phyloP scores from a whole-genome alignment of 1,284 basidiomycete species.

The Moesziomyces aphidis region DNA sequence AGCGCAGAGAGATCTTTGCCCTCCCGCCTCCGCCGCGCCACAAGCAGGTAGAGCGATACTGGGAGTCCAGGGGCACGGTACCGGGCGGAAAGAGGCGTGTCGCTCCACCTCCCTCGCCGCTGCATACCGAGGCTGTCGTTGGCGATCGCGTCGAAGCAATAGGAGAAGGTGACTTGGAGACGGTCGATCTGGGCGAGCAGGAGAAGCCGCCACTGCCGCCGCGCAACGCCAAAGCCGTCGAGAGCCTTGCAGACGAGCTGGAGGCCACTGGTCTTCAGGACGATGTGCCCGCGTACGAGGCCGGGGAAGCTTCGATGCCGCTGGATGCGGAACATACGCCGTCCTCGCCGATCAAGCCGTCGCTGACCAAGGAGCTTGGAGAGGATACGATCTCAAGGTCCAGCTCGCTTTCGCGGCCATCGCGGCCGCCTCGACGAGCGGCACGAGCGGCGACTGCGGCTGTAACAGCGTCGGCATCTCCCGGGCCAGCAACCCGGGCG shows the following conservation, averaged over 20 bases:
- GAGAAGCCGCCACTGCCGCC: slow-evolving; percentile 16
- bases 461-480: not conserved
- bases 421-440: slow-evolving; percentile 30
- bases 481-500: not conserved
- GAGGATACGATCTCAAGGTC: slow-evolving; percentile 16
- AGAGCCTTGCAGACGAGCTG: slow-evolving; percentile 14
- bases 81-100: slow-evolving; percentile 24
- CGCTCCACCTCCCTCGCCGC: slow-evolving; percentile 18
- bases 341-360: not conserved
- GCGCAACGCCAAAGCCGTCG: not conserved
- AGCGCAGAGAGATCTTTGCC: slow-evolving; percentile 43
- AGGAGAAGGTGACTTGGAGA: slow-evolving; percentile 8
- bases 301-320: slow-evolving; percentile 4
- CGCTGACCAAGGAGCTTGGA: slow-evolving; percentile 2
- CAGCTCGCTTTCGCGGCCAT: slow-evolving; percentile 21
- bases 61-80: slow-evolving; percentile 9
- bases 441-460: slow-evolving; percentile 1
- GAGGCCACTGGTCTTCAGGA: slow-evolving; percentile 4
- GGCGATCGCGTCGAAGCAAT: not conserved
- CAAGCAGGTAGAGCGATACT: slow-evolving; percentile 34
- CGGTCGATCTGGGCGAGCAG: slow-evolving; percentile 20
- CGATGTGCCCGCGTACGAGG: slow-evolving; percentile 9
- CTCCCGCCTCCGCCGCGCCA: slow-evolving; percentile 56
- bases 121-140: slow-evolving; percentile 1
- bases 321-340: slow-evolving; percentile 1